phyloP scores from a whole-genome alignment of 176 grass and related monocot genomes.

The Lolium perenne region DNA sequence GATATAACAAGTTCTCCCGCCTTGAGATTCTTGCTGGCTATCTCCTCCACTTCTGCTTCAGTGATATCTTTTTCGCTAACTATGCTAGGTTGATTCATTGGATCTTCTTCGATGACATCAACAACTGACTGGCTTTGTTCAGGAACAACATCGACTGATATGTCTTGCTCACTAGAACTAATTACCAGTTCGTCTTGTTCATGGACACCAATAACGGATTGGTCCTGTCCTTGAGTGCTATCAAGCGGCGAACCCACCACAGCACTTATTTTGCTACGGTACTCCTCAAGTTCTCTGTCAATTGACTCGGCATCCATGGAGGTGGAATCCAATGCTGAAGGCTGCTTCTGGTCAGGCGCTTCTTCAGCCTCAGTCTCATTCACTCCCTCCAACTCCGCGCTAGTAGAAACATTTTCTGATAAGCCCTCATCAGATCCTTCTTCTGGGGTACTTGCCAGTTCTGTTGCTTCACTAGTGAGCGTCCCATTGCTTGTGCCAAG shows the following conservation, averaged over 20 bases:
- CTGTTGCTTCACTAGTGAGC: not conserved
- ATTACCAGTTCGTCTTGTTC: slow-evolving; percentile 9
- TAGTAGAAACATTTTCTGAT: not conserved
- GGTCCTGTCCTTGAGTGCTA: not conserved
- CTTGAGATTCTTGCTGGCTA: not conserved
- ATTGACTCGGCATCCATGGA: slow-evolving; percentile 42
- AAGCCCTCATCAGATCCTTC: not conserved
- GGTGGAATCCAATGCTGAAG: slow-evolving; percentile 13
- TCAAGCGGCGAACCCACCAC: slow-evolving; percentile 18
- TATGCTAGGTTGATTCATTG: not conserved
- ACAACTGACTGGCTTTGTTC: slow-evolving; percentile 22
- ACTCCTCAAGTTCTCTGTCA: slow-evolving; percentile 49
- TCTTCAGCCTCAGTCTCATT: slow-evolving; percentile 32
- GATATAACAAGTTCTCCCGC: slow-evolving; percentile 11
- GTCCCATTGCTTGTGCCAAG: slow-evolving; percentile 17
- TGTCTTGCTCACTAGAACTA: slow-evolving; percentile 27
- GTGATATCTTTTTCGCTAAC: not conserved
- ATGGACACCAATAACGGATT: not conserved
- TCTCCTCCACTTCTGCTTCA: not conserved
- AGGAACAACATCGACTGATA: not conserved
- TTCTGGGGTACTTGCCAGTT: slow-evolving; percentile 4
- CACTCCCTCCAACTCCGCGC: not conserved
- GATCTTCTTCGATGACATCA: not conserved
- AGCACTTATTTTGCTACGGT: slow-evolving; percentile 50
- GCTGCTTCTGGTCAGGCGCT: slow-evolving; percentile 15